phyloP scores from a whole-genome alignment of 2,329 filamentous ascomycete genomes.

The Aspergillus sclerotialis region DNA sequence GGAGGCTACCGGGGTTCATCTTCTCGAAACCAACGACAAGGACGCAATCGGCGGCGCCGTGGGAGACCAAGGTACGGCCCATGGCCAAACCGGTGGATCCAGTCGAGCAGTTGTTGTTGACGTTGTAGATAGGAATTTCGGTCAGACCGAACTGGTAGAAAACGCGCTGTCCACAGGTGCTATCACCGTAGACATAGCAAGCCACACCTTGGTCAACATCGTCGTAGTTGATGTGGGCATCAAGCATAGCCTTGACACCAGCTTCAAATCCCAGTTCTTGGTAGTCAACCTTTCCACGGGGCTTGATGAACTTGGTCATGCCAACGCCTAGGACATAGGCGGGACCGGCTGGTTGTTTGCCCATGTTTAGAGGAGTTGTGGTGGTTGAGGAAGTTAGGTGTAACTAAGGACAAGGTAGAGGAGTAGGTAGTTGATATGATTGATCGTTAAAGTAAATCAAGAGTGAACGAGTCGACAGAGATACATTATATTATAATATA shows the following conservation, averaged over 20 bases:
- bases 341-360: slow-evolving; percentile 44
- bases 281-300: slow-evolving; percentile 87
- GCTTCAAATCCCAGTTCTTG: slow-evolving; percentile 91
- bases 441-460: too few species aligned
- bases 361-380: slow-evolving; percentile 34
- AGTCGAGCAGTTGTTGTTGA: slow-evolving; percentile 98
- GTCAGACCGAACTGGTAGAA: slow-evolving; percentile 99
- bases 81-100: slow-evolving; percentile 87
- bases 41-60: slow-evolving; percentile 79
- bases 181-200: slow-evolving; percentile 98
- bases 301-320: slow-evolving; percentile 99
- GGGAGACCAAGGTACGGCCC: slow-evolving; percentile 69
- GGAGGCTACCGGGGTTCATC: slow-evolving; percentile 88
- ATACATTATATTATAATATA: too few species aligned
- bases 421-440: slow-evolving; percentile 1
- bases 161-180: slow-evolving; percentile 87
- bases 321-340: slow-evolving; percentile 93
- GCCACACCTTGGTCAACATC: slow-evolving; percentile 91
- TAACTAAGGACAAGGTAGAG: not conserved
- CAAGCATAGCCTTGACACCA: slow-evolving; percentile 75
- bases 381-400: slow-evolving; percentile 31
- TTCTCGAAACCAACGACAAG: slow-evolving; percentile 95
- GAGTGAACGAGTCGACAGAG: too few species aligned
- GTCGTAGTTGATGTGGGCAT: slow-evolving; percentile 82
- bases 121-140: slow-evolving; percentile 90